Base-by-base conservation (phyloP, 2,329 filamentous ascomycete species). In the Parafenestella ontariensis region DNA sequence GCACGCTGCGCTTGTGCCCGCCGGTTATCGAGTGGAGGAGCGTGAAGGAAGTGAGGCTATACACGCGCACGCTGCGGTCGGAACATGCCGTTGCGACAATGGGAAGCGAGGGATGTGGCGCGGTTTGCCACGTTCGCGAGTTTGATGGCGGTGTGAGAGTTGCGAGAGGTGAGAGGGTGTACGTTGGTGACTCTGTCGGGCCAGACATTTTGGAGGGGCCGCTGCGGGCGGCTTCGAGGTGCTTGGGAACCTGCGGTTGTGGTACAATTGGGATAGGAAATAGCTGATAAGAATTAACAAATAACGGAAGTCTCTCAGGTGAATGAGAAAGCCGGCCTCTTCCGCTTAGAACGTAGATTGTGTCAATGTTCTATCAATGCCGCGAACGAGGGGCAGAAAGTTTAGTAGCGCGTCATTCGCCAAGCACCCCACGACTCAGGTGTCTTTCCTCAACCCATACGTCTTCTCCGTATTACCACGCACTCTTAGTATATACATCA, bases 1-100 rank as follows among this genome's bases (percentile, higher is more conserved):
- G 87, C n/a, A 99, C 87, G 66, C 90, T 95, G 52, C 95, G 90
- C 65, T 92, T 91, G 78, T 99, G 95, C 7, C 94, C 95, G 56
- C 92, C 93, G 7, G 88, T 87, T 49, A 98, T 87, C 18, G 85
- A 85, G 69, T 89, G 92, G 71, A 96, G 88, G 45, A 91, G 85
- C 13, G 87, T 87, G 72, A 96, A 91, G 50, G 89, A 90, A 31
- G 85, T 85, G 45, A 98, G 87, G 45, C 91, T 96, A 82, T 96
- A 97, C 68, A 99, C 84, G 58, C 92, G 93, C 52, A 95, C 91
- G 33, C 88, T 88, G 72, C 95, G 96, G 74, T 90, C 88, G 54
- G 90, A 87, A 77, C 93, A 92, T 57, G 92, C 89, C 17, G 94
- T 97, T 52, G 94, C 95, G 67, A 97, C 82, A 56, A 98, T 85